These are phyloP conservation scores for Gossypium raimondii DNA, from an alignment of 345 rosid genomes.

Conservation along the genomic window DNA sequence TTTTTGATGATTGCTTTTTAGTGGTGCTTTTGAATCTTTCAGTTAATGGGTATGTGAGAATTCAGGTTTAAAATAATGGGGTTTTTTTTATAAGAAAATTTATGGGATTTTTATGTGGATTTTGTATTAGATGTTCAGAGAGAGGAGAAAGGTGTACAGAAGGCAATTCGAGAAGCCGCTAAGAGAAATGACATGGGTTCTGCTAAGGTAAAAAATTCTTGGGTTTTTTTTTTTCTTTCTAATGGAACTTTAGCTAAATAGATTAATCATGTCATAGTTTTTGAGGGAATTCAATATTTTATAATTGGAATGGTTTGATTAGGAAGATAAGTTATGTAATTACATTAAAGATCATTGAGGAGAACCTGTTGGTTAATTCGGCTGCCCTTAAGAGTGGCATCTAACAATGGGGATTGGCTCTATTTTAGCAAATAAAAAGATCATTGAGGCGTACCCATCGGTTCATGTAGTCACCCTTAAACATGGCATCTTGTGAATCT, in stretches of 20 bases:
- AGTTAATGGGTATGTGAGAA: neutral
- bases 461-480: no score
- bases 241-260: neutral
- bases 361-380: no score
- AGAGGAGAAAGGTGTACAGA: conserved; percentile 41
- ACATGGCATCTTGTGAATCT: neutral
- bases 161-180: conserved; percentile 38
- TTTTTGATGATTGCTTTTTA: conserved; percentile 3
- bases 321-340: neutral
- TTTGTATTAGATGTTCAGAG: conserved; percentile 39
- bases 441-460: no score
- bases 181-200: conserved; percentile 42
- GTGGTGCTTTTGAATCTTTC: neutral
- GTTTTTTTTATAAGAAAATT: conserved; percentile 2
- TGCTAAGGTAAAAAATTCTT: conserved; percentile 31
- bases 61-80: neutral
- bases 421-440: no score
- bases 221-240: neutral
- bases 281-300: neutral
- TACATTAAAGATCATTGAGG: no score
- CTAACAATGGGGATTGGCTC: no score
- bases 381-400: no score
- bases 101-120: neutral
- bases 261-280: neutral
- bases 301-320: neutral